These are phyloP conservation scores for Megacollybia marginata DNA, from an alignment of 768 basidiomycete genomes.

Conservation along the genomic window DNA sequence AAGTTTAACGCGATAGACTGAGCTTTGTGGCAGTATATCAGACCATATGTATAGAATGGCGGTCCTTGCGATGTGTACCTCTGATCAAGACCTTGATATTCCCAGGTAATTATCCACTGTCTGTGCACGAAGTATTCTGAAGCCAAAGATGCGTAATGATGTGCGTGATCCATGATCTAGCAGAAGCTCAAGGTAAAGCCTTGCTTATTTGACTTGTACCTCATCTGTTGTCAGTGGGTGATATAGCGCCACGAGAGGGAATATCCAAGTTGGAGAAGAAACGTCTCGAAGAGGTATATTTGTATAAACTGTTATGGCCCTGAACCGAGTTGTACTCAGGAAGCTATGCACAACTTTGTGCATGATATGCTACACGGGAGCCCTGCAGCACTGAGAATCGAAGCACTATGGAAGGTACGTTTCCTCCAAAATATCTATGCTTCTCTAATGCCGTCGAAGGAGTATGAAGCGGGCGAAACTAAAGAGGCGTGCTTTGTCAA, in stretches of 20 bases:
- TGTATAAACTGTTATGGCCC: constrained; percentile 5
- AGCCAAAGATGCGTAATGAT: constrained; percentile 76
- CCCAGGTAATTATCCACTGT: constrained; percentile 47
- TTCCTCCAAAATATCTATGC: not conserved
- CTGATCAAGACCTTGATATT: constrained; percentile 64
- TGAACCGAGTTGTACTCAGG: constrained; percentile 28
- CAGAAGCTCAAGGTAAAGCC: constrained; percentile 78
- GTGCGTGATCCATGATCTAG: constrained; percentile 88
- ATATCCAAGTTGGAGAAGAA: constrained; percentile 78
- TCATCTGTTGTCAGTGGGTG: constrained; percentile 55
- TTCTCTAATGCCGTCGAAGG: constrained; percentile 34
- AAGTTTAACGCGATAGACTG: not conserved
- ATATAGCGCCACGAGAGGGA: constrained; percentile 87
- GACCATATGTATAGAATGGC: constrained; percentile 99
- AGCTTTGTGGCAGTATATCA: constrained; percentile 53
- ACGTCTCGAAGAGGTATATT: constrained; percentile 58
- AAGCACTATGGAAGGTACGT: constrained; percentile 63
- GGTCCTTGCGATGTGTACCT: constrained; percentile 81
- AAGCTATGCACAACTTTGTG: constrained; percentile 87
- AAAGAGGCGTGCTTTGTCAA: constrained; percentile 83
- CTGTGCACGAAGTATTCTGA: not conserved
- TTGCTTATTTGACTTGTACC: not conserved
- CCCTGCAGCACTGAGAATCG: constrained; percentile 60
- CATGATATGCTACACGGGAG: constrained; percentile 82
- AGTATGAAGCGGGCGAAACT: constrained; percentile 74